Base-by-base conservation (phyloP, 768 basidiomycete species). In the Boletus vermiculosoides region DNA sequence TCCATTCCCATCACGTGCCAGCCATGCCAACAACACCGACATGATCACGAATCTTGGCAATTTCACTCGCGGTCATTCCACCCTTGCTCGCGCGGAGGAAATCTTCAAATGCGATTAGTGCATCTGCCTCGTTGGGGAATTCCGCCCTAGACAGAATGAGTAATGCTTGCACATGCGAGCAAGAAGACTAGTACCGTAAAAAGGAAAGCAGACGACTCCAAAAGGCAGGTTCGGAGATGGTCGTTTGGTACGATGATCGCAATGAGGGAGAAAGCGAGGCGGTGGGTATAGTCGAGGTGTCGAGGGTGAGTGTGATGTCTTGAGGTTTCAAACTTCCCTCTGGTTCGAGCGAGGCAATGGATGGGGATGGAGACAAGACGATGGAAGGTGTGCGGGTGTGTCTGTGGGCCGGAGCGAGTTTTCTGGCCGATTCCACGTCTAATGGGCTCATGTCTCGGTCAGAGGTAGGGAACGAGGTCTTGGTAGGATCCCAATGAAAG, bases 21-120 rank as follows among this genome's bases (percentile, higher is more conserved):
- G 86, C 90, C 93, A 95, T 94, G 30, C 94, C 94, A 41, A 85
- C 79, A 25, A 96, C 81, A 5, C 94, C 94, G 18, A 94, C 89
- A 22, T 80, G 78, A 70, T 98, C 96, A 47, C 96, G 82, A 64
- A 98, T 94, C 77, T 83, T 90, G 15, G 96, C 96, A 55, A 97
- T 92, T 69, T 98, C 92, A 58, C 79, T 85, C 0, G 92, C 85
- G 18, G 84, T 90, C 65, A 99, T 78, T 28, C 80, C 81, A 8
- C 84, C 87, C 69, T 95, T 95, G 70, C 85, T 86, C 0, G 87
- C 89, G 20, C 84, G 77, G 62, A 98, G 80, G 74, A 93, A 96
- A 54, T 87, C 85, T 73, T 98, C 95, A 74, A 92, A 98, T 1
- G 87, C 90, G 16, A 73, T 70, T 31, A 84, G 77, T 1, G 84